These are phyloP conservation scores for Luzula sylvatica DNA, from an alignment of 176 grass and related monocot genomes.

Conservation along the genomic window DNA sequence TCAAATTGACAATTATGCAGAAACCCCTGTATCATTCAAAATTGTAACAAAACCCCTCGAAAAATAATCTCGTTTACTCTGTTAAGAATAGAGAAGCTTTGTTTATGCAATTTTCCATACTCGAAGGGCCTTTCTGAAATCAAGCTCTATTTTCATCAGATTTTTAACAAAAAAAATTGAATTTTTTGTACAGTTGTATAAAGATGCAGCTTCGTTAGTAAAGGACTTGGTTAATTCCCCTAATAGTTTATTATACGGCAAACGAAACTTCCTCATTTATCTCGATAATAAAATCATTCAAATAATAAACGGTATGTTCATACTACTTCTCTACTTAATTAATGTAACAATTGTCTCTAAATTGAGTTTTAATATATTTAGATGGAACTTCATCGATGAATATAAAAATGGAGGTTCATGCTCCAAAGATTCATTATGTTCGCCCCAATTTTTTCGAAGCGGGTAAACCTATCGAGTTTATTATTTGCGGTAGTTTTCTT, in stretches of 20 bases:
- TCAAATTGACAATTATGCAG: not conserved
- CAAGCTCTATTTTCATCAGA: not conserved
- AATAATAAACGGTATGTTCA: slow-evolving; percentile 64
- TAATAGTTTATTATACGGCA: slow-evolving; percentile 66
- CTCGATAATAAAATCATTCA: slow-evolving; percentile 69
- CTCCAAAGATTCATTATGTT: slow-evolving; percentile 87
- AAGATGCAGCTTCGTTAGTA: slow-evolving; percentile 49
- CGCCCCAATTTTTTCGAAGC: slow-evolving; percentile 85
- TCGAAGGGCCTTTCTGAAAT: no score
- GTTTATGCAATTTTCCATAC: not conserved
- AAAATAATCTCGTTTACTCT: no score
- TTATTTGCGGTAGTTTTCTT: slow-evolving; percentile 81
- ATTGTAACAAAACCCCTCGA: no score
- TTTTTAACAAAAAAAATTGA: no score
- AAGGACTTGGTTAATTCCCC: slow-evolving; percentile 74
- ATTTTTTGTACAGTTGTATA: slow-evolving; percentile 52
- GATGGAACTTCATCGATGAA: slow-evolving; percentile 76
- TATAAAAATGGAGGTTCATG: slow-evolving; percentile 67
- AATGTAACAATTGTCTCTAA: not conserved
- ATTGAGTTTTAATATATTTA: slow-evolving; percentile 20
- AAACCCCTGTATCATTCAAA: not conserved
- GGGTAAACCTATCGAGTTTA: slow-evolving; percentile 65
- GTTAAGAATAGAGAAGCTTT: not conserved
- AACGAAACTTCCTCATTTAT: slow-evolving; percentile 80
- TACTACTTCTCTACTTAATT: not conserved